These are phyloP conservation scores for Trichoderma atroviride DNA, from an alignment of 2,329 filamentous ascomycete species.

Conservation along the genomic window DNA sequence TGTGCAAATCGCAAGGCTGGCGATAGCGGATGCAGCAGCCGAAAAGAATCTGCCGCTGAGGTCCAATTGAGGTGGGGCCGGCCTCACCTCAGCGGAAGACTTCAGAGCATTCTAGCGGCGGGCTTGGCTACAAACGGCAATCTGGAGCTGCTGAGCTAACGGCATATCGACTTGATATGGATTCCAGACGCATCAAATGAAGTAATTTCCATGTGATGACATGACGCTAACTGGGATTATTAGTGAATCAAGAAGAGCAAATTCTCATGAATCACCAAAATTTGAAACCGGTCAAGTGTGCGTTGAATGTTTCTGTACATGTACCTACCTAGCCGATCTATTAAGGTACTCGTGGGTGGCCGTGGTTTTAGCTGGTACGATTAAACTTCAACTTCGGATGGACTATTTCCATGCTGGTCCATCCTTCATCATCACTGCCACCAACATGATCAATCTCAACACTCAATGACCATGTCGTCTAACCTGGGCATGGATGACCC, in stretches of 20 bases:
- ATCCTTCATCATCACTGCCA: not conserved
- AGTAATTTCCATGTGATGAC: not conserved
- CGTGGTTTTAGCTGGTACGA: not conserved
- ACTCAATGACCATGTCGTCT: not conserved
- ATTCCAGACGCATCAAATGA: not conserved
- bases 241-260: not conserved
- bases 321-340: not conserved
- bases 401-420: not conserved
- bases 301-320: no score
- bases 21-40: not conserved
- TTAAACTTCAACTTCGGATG: not conserved
- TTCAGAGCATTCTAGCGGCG: not conserved
- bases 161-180: not conserved
- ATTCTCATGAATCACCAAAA: not conserved
- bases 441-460: not conserved
- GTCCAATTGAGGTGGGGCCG: conserved; percentile 7
- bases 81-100: not conserved
- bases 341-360: not conserved
- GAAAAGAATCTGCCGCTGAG: conserved; percentile 16
- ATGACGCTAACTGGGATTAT: not conserved
- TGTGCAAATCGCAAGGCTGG: conserved; percentile 7
- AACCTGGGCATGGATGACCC: not conserved
- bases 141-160: not conserved
- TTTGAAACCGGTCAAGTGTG: no score
- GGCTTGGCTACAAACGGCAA: not conserved